Conservation (phyloP, 192 early-diverging fungal genomes). For the Backusella mclennaniae region DNA sequence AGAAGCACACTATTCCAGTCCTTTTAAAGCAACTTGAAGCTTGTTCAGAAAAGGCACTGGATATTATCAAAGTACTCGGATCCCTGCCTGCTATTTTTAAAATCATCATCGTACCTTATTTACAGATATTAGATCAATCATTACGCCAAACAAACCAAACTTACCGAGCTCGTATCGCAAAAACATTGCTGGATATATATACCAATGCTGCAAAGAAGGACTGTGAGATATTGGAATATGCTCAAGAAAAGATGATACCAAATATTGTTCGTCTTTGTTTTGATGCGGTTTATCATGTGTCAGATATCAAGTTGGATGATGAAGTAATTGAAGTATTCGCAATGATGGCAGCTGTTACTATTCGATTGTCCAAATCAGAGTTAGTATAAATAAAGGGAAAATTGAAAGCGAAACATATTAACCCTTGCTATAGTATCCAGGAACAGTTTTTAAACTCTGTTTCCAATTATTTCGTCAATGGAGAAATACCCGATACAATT, state of each 20-base stretch:
- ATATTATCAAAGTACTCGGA: neutral
- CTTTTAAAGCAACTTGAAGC: neutral
- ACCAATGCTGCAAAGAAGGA: neutral
- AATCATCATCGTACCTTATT: neutral
- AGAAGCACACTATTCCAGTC: conserved; percentile 8
- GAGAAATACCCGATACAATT: conserved; percentile 8
- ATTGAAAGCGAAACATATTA: neutral
- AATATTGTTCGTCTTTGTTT: conserved; percentile 1
- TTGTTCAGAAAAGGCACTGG: neutral
- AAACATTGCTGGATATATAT: conserved; percentile 9
- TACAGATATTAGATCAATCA: conserved; percentile 10
- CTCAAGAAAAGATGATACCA: conserved; percentile 6
- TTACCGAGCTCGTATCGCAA: neutral
- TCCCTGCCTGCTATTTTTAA: conserved; percentile 4
- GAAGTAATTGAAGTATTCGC: conserved; percentile 11
- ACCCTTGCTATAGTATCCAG: neutral
- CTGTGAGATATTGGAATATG: neutral
- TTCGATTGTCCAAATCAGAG: conserved; percentile 9
- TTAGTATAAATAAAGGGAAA: neutral
- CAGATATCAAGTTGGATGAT: neutral
- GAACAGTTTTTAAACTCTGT: neutral
- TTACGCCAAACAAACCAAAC: neutral
- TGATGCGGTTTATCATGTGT: neutral
- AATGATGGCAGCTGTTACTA: conserved; percentile 15
- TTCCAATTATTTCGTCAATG: neutral